Base-by-base conservation (phyloP, 2,329 filamentous ascomycete genomes). In the Alternaria atra region DNA sequence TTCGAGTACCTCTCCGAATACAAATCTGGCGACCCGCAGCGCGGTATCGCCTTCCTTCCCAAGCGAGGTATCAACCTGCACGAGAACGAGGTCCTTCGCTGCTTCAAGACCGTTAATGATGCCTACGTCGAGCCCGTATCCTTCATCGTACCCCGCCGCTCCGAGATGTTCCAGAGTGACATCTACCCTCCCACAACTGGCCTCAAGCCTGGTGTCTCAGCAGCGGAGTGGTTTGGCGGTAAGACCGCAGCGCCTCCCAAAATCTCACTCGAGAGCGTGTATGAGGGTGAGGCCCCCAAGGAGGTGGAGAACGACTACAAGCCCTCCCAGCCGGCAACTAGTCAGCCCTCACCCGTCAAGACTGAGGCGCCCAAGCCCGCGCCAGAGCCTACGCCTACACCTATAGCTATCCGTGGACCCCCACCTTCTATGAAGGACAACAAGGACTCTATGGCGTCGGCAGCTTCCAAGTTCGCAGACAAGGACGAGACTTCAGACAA, bases 1-100 rank as follows among this genome's bases (percentile, higher is more conserved):
- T 97, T 99, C 77, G 94, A 99, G 81, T 97, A 92, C 80, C 84
- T 99, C 55, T 96, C 93, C 65, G 94, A 98, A 79, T 95, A 98
- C 86, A 97, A 97, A 82, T 98, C 95, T n/a, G 84, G 85, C 39
- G 95, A 99, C 67, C 94, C 95, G 32, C 95, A 99, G 82, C 89
- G 95, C 77, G 95, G 95, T 72, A 86, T 99, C 72, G 95, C 93
- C 34, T 98, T 99, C 80, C 81, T 98, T 77, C 95, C 95, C 54
- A 94, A 97, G 81, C 92, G 95, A 66, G 95, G 94, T 65, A 91
- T 99, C 72, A 97, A 97, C 78, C 86, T 96, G 50, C 94, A 97
- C 80, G 95, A 98, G 69, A 98, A 98, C 77, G 95, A 99, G 79
- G 73, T 77, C 54, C 94, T 97, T 85, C 90, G 94, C 69, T 94